These are phyloP conservation scores for Pleurozium schreberi DNA, from an alignment of 225 moss, liverwort and hornwort genomes.

Conservation along the genomic window DNA sequence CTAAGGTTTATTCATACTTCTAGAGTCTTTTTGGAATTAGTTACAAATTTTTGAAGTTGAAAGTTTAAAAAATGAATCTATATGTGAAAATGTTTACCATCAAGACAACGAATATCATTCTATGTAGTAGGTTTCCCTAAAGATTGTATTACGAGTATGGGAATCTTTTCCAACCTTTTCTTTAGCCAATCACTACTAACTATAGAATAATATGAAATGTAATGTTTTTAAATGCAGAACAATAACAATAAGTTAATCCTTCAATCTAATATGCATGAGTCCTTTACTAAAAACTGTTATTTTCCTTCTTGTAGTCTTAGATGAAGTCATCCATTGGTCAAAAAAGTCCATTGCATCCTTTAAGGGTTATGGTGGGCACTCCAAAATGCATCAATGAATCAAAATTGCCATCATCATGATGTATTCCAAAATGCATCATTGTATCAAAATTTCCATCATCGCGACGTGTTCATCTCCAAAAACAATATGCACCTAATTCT, in stretches of 20 bases:
- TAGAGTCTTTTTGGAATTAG: neutral
- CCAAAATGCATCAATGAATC: no score
- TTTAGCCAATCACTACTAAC: neutral
- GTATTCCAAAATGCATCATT: no score
- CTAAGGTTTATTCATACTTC: neutral
- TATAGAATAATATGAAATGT: neutral
- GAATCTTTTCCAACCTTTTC: neutral
- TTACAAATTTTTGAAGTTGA: neutral
- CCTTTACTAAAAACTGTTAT: no score
- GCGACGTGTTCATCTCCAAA: no score
- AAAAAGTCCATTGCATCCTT: no score
- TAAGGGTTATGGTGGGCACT: no score
- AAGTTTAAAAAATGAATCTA: neutral
- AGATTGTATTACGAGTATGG: neutral
- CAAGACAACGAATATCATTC: neutral
- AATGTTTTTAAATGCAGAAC: neutral
- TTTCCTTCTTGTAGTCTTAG: no score
- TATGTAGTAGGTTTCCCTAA: neutral
- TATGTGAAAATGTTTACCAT: neutral
- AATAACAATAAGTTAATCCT: neutral
- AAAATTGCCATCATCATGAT: no score
- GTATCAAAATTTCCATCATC: no score
- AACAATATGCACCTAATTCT: no score
- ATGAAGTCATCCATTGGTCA: no score
- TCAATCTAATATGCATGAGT: neutral